Conservation (phyloP, 768 basidiomycete species). For the Pisolithus microcarpus region DNA sequence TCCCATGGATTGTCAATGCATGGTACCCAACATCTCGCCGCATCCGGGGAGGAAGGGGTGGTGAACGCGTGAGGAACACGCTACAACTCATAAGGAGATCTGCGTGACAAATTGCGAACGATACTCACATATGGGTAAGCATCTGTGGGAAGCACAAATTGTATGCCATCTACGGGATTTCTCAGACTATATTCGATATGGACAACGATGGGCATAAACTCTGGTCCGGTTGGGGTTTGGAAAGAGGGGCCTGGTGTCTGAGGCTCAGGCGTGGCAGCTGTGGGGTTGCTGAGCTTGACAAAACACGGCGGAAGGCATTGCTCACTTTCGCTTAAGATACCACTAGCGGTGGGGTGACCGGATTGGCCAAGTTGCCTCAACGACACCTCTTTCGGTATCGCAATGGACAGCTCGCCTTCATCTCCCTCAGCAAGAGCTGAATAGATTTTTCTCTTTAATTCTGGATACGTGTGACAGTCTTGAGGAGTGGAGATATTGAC, state of each 20-base stretch:
- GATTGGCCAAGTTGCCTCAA: conserved; percentile 53
- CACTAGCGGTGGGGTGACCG: conserved; percentile 28
- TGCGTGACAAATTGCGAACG: conserved; percentile 3
- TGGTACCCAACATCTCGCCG: conserved; percentile 98
- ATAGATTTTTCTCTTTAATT: conserved; percentile 88
- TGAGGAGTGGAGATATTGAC: conserved; percentile 58
- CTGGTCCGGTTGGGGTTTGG: conserved; percentile 37
- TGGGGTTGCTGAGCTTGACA: conserved; percentile 6
- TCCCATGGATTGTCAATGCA: conserved; percentile 94
- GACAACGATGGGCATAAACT: conserved; percentile 71
- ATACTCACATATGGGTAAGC: conserved; percentile 75
- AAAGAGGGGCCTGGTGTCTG: conserved; percentile 48
- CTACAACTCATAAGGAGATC: conserved; percentile 34
- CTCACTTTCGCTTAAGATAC: conserved; percentile 53
- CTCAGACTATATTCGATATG: conserved; percentile 76
- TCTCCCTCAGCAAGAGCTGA: conserved; percentile 85
- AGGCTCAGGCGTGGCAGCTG: conserved; percentile 79
- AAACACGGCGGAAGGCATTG: conserved; percentile 2
- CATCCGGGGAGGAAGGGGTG: conserved; percentile 77
- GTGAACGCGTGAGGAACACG: conserved; percentile 92
- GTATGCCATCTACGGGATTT: conserved; percentile 77
- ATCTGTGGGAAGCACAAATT: conserved; percentile 77
- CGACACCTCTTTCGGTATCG: conserved; percentile 67
- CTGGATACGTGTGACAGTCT: conserved; percentile 86
- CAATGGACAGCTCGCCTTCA: conserved; percentile 91